Conservation (phyloP, 768 basidiomycete genomes). For the Russula sp. region DNA sequence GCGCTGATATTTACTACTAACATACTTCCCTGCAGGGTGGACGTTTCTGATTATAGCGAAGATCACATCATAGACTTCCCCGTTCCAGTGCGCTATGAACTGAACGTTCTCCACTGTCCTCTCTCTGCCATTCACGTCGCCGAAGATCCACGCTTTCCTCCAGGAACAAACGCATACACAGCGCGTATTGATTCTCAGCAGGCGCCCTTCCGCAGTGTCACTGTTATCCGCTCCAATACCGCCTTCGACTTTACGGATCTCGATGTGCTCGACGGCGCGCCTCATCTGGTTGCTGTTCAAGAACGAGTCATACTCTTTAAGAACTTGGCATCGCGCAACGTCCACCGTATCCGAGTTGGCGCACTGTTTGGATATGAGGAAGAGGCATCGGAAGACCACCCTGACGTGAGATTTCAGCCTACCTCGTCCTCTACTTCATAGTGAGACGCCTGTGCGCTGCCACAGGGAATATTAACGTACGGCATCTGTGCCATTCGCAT, state of each 20-base stretch:
- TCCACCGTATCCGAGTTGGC: constrained; percentile 21
- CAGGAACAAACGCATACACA: constrained; percentile 23
- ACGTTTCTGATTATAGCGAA: constrained; percentile 28
- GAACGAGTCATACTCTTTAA: constrained; percentile 21
- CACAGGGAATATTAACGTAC: constrained; percentile 25
- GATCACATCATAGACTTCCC: constrained; percentile 24
- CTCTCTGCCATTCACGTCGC: constrained; percentile 25
- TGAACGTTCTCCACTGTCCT: constrained; percentile 25
- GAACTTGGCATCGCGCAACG: constrained; percentile 19
- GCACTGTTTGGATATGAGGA: constrained; percentile 26
- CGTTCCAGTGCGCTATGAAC: constrained; percentile 28
- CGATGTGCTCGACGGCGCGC: constrained; percentile 21
- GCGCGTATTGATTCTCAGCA: constrained; percentile 11
- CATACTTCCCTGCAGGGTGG: constrained; percentile 10
- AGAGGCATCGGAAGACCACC: constrained; percentile 20
- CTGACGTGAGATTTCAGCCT: constrained; percentile 23
- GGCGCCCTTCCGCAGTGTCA: constrained; percentile 20
- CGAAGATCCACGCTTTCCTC: constrained; percentile 28
- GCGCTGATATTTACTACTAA: not conserved
- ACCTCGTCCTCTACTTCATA: constrained; percentile 7
- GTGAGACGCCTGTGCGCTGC: constrained; percentile 19
- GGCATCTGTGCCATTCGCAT: constrained; percentile 29
- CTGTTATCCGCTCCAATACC: constrained; percentile 21
- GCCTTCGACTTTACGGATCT: constrained; percentile 26
- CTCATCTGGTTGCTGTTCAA: constrained; percentile 21